phyloP scores from a whole-genome alignment of 169 alveolate species.

The Plasmodium gallinaceum region DNA sequence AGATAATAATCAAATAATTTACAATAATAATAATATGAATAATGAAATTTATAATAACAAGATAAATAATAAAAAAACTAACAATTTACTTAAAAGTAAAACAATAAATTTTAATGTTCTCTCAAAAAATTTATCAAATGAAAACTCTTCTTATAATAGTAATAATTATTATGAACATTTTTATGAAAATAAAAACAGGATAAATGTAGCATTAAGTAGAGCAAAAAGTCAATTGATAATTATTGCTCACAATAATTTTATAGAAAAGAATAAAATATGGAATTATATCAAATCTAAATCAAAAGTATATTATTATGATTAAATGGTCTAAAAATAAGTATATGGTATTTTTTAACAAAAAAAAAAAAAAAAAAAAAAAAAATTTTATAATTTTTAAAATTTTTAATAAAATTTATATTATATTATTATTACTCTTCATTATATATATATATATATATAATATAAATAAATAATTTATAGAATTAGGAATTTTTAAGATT shows the following conservation, averaged over 20 bases:
- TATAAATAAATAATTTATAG: no score
- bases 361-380: constrained; percentile 14
- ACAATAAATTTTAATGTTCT: neutral
- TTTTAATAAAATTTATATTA: neutral
- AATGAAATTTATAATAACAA: neutral
- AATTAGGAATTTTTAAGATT: no score
- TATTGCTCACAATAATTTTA: constrained; percentile 67
- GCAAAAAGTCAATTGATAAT: constrained; percentile 64
- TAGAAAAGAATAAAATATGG: constrained; percentile 59
- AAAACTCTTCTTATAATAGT: neutral
- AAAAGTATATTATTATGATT: constrained; percentile 31
- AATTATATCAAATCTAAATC: constrained; percentile 32
- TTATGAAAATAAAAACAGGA: constrained; percentile 48
- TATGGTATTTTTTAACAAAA: neutral
- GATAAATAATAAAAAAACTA: neutral
- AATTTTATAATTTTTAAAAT: neutral
- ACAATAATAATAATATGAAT: neutral
- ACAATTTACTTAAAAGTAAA: neutral
- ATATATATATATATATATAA: neutral
- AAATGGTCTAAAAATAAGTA: neutral
- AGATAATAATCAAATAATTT: neutral
- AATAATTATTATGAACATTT: constrained; percentile 14
- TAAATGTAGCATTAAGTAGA: constrained; percentile 74
- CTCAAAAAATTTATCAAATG: neutral
- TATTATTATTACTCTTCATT: neutral